Conservation (phyloP, 2,329 filamentous ascomycete genomes). For the Aspergillus puulaauensis region DNA sequence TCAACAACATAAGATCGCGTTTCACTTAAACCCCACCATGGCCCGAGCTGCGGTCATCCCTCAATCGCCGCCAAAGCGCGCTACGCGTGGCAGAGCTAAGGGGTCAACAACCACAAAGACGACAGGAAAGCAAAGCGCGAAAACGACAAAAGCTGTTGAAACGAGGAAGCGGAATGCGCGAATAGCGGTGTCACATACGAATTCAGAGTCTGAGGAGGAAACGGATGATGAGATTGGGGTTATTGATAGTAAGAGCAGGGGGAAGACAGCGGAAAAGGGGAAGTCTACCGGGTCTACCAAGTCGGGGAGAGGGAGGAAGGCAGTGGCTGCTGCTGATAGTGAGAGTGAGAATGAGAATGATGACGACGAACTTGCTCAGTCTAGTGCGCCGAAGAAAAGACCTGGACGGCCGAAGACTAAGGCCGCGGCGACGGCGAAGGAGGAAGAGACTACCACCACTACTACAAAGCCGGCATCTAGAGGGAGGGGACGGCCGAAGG, state of each 20-base stretch:
- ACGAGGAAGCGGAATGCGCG: constrained; percentile 12
- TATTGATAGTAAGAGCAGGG: constrained; percentile 12
- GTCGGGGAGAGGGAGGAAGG: constrained; percentile 12
- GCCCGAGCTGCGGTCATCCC: constrained; percentile 28
- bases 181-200: constrained; percentile 1
- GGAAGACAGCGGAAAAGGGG: constrained; percentile 9
- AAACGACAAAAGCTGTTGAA: constrained; percentile 13
- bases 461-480: constrained; percentile 20
- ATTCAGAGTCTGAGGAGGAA: constrained; percentile 19
- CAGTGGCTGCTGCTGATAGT: constrained; percentile 6
- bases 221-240: constrained; percentile 28
- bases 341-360: constrained; percentile 22
- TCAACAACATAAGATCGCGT: neutral
- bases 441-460: neutral
- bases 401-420: constrained; percentile 19
- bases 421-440: neutral
- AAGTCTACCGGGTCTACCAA: constrained; percentile 11
- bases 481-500: constrained; percentile 32
- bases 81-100: constrained; percentile 20
- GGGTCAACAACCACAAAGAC: constrained; percentile 13
- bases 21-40: constrained; percentile 13
- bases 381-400: constrained; percentile 23
- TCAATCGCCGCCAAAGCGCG: constrained; percentile 20
- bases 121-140: constrained; percentile 10
- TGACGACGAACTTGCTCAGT: constrained; percentile 26